Percentiles rank a stretch among this genome's conserved stretches.
phyloP scores from a whole-genome alignment of 257 asterid genomes.

The Solanum raphanifolium region DNA sequence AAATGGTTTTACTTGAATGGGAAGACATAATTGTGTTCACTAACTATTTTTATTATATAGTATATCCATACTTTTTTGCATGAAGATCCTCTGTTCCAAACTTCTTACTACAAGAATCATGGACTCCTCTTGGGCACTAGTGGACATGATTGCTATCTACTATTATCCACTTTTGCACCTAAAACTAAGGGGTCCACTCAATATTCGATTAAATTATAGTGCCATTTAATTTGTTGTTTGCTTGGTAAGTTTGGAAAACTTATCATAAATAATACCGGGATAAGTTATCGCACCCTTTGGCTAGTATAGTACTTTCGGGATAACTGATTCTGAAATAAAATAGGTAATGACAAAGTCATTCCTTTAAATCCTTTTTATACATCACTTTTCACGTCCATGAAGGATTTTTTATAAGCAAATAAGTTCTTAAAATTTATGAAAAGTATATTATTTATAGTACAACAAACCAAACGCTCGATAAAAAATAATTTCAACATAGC shows the following conservation, averaged over 20 bases:
- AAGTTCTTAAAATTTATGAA: not conserved
- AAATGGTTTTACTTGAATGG: not conserved
- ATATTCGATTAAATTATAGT: not conserved
- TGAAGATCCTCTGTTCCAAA: not conserved
- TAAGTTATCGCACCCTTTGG: too few relatives aligned
- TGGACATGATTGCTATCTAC: not conserved
- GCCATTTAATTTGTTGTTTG: not conserved
- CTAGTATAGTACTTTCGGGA: too few relatives aligned
- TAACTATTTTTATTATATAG: not conserved
- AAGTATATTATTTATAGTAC: not conserved
- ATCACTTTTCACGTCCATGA: fast-evolving
- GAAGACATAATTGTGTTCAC: not conserved
- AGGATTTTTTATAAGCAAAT: not conserved
- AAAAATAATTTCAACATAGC: too few relatives aligned
- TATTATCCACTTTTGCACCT: not conserved
- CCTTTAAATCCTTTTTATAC: too few relatives aligned
- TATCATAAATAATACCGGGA: too few relatives aligned
- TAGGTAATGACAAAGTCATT: not conserved
- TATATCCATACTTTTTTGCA: not conserved
- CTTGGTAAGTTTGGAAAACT: not conserved
- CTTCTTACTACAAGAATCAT: not conserved
- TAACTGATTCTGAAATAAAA: too few relatives aligned
- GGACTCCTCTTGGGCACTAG: not conserved
- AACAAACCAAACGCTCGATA: too few relatives aligned
- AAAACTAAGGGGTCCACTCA: not conserved